Conservation (phyloP, 2,329 filamentous ascomycete species). For the Coleophoma crateriformis region DNA sequence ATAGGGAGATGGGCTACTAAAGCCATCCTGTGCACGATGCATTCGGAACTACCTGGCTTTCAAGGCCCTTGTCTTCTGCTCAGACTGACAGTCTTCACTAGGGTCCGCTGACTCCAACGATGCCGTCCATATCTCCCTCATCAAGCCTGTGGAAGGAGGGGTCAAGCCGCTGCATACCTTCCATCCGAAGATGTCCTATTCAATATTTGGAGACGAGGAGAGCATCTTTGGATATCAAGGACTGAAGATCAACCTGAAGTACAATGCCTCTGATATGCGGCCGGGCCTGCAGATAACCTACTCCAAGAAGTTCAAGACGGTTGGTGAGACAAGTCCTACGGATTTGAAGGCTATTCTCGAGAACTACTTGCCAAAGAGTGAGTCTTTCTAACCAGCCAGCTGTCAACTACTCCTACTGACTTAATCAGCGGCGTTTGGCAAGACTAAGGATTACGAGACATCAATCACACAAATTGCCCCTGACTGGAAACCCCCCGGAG, state of each 20-base stretch:
- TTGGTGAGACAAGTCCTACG: slow-evolving; percentile 63
- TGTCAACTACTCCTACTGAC: slow-evolving; percentile 6
- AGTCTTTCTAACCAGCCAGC: slow-evolving; percentile 15
- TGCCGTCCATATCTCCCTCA: slow-evolving; percentile 55
- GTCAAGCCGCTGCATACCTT: slow-evolving; percentile 62
- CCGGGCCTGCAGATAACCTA: slow-evolving; percentile 70
- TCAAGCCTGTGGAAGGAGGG: slow-evolving; percentile 41
- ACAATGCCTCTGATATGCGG: slow-evolving; percentile 65
- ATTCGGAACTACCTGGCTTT: not conserved
- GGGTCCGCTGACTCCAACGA: slow-evolving; percentile 34
- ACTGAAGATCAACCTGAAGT: slow-evolving; percentile 69
- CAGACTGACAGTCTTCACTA: slow-evolving; percentile 6
- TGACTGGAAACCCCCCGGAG: slow-evolving; percentile 68
- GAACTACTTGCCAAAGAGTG: slow-evolving; percentile 63
- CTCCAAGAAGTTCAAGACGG: slow-evolving; percentile 62
- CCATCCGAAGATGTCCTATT: slow-evolving; percentile 81
- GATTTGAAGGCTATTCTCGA: slow-evolving; percentile 55
- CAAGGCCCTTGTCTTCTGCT: not conserved
- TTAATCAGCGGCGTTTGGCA: slow-evolving; percentile 58
- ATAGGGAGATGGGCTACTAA: not conserved
- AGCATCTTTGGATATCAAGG: slow-evolving; percentile 85
- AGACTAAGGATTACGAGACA: slow-evolving; percentile 54
- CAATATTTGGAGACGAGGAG: slow-evolving; percentile 91
- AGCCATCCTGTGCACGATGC: not conserved
- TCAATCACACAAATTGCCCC: slow-evolving; percentile 40